Conservation (phyloP, 2,329 filamentous ascomycete species). For the Xylaria sp. region DNA sequence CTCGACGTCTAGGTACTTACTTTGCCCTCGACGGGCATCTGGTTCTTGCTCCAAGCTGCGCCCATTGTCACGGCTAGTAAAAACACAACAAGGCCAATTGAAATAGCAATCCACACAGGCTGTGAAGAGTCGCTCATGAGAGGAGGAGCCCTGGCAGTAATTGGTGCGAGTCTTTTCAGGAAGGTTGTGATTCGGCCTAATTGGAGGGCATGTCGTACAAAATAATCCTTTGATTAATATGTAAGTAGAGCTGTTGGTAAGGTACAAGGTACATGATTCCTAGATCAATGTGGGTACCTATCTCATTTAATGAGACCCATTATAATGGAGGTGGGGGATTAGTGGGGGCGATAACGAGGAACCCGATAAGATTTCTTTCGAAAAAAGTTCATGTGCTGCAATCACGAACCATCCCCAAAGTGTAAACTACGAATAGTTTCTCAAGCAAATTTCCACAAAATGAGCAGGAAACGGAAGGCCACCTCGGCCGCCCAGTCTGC, state of each 20-base stretch:
- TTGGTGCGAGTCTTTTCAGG: not conserved
- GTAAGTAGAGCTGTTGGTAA: not conserved
- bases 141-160: not conserved
- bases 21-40: conserved; percentile 86
- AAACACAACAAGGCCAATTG: conserved; percentile 49
- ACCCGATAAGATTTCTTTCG: conserved; percentile 31
- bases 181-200: conserved; percentile 1
- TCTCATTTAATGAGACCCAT: not conserved
- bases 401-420: not conserved
- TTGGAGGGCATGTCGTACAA: not conserved
- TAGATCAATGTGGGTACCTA: too few species aligned
- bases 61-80: conserved; percentile 66
- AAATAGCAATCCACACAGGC: conserved; percentile 39
- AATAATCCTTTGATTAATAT: not conserved
- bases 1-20: conserved; percentile 57
- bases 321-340: not conserved
- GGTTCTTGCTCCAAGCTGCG: conserved; percentile 74
- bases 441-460: conserved; percentile 43
- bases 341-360: conserved; percentile 21
- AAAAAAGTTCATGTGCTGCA: conserved; percentile 35
- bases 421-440: too few species aligned
- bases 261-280: too few species aligned
- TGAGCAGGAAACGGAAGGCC: conserved; percentile 79
- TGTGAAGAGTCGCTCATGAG: conserved; percentile 38
- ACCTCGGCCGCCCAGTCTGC: conserved; percentile 55